Base-by-base conservation (phyloP, 805 yeast genomes). In the Pichia californica region DNA sequence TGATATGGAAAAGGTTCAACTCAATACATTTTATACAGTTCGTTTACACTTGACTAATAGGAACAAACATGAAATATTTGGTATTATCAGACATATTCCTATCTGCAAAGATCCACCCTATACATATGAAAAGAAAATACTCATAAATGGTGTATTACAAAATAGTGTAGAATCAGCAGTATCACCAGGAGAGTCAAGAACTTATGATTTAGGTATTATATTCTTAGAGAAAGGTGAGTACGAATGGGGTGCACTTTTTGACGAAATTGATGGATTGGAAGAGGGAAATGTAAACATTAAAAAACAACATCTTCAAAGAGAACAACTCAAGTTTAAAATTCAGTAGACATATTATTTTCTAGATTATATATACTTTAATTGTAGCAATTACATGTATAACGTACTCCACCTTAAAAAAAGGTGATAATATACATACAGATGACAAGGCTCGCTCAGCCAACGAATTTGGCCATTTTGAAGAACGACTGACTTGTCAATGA, bases 161-260 rank as follows among this genome's bases (percentile, higher is more conserved):
- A 69, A 66, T 23, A 73, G 75, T 20, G 56, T 80, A 6, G 66
- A 71, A 0, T 52, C 61, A 1, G 57, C 63, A 2, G 52, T 81
- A 1, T 53, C 52, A 2, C 70, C 82, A 0, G 73, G 75, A 1
- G 70, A 64, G 21, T 53, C 66, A 0, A 41, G 64, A 4, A 65
- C 58, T 2, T 64, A 77, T 26, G 69, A 68, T 20, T 57, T 83
- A 31, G 77, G 86, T 7, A 73, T 81, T 38, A 71, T 81, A 16
- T 74, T 87, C 5, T 64, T 89, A 31, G 89, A 84, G 43, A 71
- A 71, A 36, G 98, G 97, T 2, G 81, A 77, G 38, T 88, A 81
- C 57, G 93, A 86, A 58, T 81, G 95, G 83, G 87, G 89, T 1
- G 73, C 75, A 0, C 60, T 78, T 13, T 67, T 79, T 49, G 84